Base-by-base conservation (phyloP, 208 protist genomes). In the Leptomonas pyrrhocoris region DNA sequence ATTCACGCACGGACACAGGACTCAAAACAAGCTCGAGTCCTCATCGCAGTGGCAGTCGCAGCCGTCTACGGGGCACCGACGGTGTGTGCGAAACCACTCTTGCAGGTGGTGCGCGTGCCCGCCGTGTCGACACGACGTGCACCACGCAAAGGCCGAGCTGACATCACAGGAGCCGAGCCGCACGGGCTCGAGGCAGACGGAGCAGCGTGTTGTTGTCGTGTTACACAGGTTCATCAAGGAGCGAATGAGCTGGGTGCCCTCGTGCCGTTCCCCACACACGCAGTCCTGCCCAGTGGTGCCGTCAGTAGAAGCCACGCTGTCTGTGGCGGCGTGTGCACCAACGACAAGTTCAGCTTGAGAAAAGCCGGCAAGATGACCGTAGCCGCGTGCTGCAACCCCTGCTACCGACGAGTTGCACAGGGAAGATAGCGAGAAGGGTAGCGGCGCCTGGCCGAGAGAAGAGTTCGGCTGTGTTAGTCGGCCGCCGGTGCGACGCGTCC, bases 41-140 rank as follows among this genome's bases (percentile, higher is more conserved):
- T 86, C 74, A 57, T 87, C 82, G 67, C 93, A 97, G 57, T 82
- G 85, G 69, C 93, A 97, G 40, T 51, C 59, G 45, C 93, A 97
- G 8, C 80, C 89, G 40, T 85, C 69, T 16, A 91, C 80, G 0
- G 93, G 81, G 55, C 93, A 97, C 21, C 73, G 71, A 15, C 73
- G 80, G 65, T 97, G 93, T 9, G 57, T 76, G 38, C 51, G 30
- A 66, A 97, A 97, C 90, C 93, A 97, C 48, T 80, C 62, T 59
- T 79, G 78, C 23, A 97, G 61, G 70, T 97, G 93, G 48, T 82
- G 65, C 1, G 77, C 81, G 76, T 97, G 93, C 0, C 93, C 93
- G 27, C 93, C 93, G 48, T 97, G 93, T 27, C 69, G 59, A 60
- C 93, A 97, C 7, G 77, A 77, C 1, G 86, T 83, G 65, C 93